phyloP scores from a whole-genome alignment of 192 early-diverging fungal genomes.

The Backusella circina region DNA sequence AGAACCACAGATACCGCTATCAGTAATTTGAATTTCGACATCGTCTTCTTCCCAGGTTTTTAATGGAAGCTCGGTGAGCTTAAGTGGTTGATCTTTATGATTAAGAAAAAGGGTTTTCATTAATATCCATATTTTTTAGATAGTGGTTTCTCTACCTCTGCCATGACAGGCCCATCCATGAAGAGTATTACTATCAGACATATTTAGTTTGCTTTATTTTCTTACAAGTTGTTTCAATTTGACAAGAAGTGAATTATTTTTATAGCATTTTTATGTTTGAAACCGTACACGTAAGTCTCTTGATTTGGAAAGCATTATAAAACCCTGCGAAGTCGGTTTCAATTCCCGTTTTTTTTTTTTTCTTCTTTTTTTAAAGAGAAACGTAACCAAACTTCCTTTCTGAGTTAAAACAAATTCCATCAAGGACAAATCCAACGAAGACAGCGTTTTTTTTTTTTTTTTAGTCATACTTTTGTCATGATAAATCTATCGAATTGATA shows the following conservation, averaged over 20 bases:
- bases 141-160: conserved; percentile 8
- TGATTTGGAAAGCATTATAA: background rate
- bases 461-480: too few relatives aligned
- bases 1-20: conserved; percentile 76
- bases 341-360: too few relatives aligned
- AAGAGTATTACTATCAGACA: conserved; percentile 8
- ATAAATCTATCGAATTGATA: too few relatives aligned
- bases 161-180: conserved; percentile 22
- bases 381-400: too few relatives aligned
- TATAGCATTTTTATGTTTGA: background rate
- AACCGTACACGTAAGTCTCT: background rate
- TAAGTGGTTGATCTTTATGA: background rate
- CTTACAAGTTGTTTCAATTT: background rate
- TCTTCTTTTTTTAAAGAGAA: too few relatives aligned
- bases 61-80: background rate
- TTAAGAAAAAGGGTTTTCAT: background rate
- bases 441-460: too few relatives aligned
- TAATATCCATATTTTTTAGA: too few relatives aligned
- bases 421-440: too few relatives aligned
- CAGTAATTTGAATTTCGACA: conserved; percentile 46
- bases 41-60: conserved; percentile 25
- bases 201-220: background rate
- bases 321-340: background rate
- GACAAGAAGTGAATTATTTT: background rate
- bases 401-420: too few relatives aligned